Percentiles rank a stretch among this genome's conserved stretches.
phyloP scores from a whole-genome alignment of 2,329 filamentous ascomycete genomes.

The Alternaria sp. region DNA sequence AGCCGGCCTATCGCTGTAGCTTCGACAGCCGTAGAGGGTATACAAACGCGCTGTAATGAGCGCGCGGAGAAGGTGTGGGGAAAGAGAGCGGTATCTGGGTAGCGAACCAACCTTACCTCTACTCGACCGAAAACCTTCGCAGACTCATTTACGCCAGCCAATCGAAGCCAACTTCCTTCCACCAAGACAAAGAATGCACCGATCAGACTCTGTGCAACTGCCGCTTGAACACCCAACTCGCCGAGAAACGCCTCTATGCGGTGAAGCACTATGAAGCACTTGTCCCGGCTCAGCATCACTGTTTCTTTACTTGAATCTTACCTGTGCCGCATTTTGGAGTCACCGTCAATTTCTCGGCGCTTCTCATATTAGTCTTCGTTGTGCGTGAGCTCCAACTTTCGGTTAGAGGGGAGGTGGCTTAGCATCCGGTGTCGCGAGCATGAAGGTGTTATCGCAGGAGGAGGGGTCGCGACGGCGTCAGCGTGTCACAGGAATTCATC shows the following conservation, averaged over 20 bases:
- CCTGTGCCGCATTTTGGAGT: not conserved
- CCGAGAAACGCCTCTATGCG: constrained; percentile 7
- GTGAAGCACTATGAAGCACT: constrained; percentile 16
- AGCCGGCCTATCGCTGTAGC: not conserved
- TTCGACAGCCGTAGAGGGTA: no score
- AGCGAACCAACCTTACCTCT: not conserved
- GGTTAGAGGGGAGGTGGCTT: no score
- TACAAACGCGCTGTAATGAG: not conserved
- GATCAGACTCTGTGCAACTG: not conserved
- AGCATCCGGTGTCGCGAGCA: no score
- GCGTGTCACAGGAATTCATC: not conserved
- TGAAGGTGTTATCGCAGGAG: no score
- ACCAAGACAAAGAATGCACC: not conserved
- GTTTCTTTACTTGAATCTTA: not conserved
- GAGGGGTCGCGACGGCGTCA: no score
- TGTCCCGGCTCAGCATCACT: not conserved
- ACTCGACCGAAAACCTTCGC: not conserved
- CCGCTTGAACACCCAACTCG: not conserved
- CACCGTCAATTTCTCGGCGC: not conserved
- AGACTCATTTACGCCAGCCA: not conserved
- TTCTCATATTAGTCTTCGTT: no score
- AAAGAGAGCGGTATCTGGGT: not conserved
- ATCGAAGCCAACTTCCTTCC: not conserved
- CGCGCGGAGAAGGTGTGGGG: not conserved
- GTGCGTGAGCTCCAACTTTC: no score